Percentiles rank a stretch among this genome's conserved stretches.
Evolutionary conservation across 2,329 filamentous ascomycete genomes (phyloP).

Genomic region (Penicillium sp.): DNA sequence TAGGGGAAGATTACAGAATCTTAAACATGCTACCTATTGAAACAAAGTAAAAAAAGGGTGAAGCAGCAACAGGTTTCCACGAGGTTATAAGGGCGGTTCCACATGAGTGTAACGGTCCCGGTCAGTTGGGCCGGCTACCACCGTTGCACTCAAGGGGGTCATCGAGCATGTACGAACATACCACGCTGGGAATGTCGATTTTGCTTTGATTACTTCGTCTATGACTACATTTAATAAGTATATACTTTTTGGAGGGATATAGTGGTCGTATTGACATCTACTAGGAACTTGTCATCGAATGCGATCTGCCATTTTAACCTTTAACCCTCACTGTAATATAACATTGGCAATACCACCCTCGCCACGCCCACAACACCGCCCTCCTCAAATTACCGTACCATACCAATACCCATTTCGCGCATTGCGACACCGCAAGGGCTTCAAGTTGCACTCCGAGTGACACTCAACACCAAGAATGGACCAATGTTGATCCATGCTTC

Average conservation of each 20-base stretch:
- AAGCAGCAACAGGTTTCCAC: not conserved
- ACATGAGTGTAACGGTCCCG: slow-evolving; percentile 29
- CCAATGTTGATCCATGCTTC: slow-evolving; percentile 30
- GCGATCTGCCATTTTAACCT: not conserved
- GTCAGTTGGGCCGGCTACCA: slow-evolving; percentile 26
- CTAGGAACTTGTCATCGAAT: not conserved
- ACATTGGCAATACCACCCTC: not conserved
- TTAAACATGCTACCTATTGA: not conserved
- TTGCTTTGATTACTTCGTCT: too few species aligned
- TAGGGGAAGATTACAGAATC: not conserved
- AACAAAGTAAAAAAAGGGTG: not conserved
- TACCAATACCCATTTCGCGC: slow-evolving; percentile 15
- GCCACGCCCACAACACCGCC: not conserved
- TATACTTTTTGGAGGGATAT: not conserved
- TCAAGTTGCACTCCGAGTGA: slow-evolving; percentile 25
- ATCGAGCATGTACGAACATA: slow-evolving; percentile 23
- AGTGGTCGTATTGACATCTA: too few species aligned
- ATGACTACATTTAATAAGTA: not conserved
- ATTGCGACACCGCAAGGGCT: slow-evolving; percentile 28
- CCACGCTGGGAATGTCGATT: slow-evolving; percentile 15
- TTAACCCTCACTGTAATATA: not conserved
- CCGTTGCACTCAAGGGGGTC: slow-evolving; percentile 31
- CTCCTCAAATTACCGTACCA: slow-evolving; percentile 3
- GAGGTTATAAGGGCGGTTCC: slow-evolving; percentile 22
- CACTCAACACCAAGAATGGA: slow-evolving; percentile 27